Base-by-base conservation (phyloP, 208 protist species). In the Blastocrithidia nonstop region DNA sequence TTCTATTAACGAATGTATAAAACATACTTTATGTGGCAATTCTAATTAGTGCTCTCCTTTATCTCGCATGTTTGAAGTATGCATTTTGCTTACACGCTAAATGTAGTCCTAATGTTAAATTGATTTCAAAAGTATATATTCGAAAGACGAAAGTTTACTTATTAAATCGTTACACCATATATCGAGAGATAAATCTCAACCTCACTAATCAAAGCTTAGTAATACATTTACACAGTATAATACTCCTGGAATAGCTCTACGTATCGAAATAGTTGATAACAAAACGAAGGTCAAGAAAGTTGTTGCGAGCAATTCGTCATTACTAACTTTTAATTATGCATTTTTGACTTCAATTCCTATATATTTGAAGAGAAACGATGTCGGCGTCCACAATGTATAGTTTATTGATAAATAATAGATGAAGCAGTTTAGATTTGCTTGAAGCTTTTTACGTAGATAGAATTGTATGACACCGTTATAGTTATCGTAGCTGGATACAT, bases 321-420 rank as follows among this genome's bases (percentile, higher is more conserved):
- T 88, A 21, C 77, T 84, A 42, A 55, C 68, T 1, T 50, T 92
- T 0, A 81, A 71, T 36, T 81, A 88, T 46, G 73, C 78, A 0
- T 83, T 88, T 62, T 48, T 92, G 33, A 73, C 58, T 8, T 77
- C 77, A 9, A 59, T 92, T 20, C 82, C 82, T 11, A 9, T 63
- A 21, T 88, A 88, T 67, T 48, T 92, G 23, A 87, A 84, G 45
- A 55, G 74, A 6, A 74, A 56, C n/a, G 82, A 92, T 50, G 64
- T 78, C 39, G 82, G 82, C 6, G 54, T 92, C 9, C 54, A 69
- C 8, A 92, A 92, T 23, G 40, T 33, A 23, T 77, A 92, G 36
- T 86, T 92, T 60, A 65, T 92, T 3, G 69, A 73, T 8, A 72
- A 76, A 23, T 69, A 87, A 0, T 75, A 92, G 44, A 85, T 85